phyloP scores from a whole-genome alignment of 768 basidiomycete genomes.

The Sarcomyxa edulis region DNA sequence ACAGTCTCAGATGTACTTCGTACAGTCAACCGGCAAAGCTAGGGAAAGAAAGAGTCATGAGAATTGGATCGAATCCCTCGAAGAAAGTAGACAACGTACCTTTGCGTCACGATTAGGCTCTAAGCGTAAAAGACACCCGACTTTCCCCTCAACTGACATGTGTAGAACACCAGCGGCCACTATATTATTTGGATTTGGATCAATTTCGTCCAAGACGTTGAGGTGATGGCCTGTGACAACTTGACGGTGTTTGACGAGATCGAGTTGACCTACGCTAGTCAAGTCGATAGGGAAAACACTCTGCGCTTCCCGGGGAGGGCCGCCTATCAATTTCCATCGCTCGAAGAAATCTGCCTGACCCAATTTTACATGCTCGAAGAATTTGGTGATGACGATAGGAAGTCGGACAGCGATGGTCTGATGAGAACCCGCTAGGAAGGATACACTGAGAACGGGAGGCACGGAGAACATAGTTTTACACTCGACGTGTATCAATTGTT shows the following conservation, averaged over 20 bases:
- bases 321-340: constrained; percentile 96
- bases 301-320: constrained; percentile 90
- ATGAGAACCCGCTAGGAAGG: constrained; percentile 89
- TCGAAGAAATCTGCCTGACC: constrained; percentile 89
- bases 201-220: constrained; percentile 76
- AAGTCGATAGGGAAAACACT: constrained; percentile 77
- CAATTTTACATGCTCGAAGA: constrained; percentile 90
- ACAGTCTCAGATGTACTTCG: constrained; percentile 94
- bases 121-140: constrained; percentile 87
- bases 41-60: constrained; percentile 6
- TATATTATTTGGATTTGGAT: constrained; percentile 91
- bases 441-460: constrained; percentile 78
- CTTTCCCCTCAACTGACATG: constrained; percentile 87
- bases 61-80: not conserved
- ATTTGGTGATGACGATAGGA: constrained; percentile 86
- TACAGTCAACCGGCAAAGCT: constrained; percentile 91
- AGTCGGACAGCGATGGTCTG: constrained; percentile 80
- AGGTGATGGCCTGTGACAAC: constrained; percentile 76
- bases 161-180: constrained; percentile 97
- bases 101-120: constrained; percentile 97
- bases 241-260: constrained; percentile 66
- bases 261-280: constrained; percentile 63
- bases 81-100: constrained; percentile 37
- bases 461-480: constrained; percentile 83
- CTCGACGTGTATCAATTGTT: constrained; percentile 91